Evolutionary conservation across 148 eudicot genomes (phyloP).

Genomic region (Chenopodium quinoa): DNA sequence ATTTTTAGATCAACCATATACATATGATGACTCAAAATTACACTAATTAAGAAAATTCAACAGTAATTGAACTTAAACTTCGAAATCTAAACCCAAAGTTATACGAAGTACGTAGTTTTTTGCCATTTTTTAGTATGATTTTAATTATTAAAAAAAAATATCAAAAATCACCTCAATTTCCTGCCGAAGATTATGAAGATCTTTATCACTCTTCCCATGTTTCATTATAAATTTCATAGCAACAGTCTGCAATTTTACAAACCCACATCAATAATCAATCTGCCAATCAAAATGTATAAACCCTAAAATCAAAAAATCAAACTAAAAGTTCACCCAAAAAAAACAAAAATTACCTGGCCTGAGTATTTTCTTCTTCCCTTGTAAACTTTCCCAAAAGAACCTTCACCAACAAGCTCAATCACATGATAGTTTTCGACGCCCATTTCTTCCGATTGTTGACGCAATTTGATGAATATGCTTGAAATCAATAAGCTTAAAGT

Average conservation of each 20-base stretch:
- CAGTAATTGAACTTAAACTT: not conserved
- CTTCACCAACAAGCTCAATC: conserved; percentile 94
- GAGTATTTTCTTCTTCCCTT: conserved; percentile 81
- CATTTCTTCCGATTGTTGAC: conserved; percentile 34
- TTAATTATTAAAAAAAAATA: not conserved
- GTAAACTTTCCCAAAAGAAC: conserved; percentile 96
- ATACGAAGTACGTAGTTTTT: not conserved
- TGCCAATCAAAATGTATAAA: not conserved
- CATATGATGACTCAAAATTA: not conserved
- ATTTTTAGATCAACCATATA: not conserved
- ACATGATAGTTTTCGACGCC: conserved; percentile 93
- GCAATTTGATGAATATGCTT: not conserved
- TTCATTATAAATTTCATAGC: conserved; percentile 96
- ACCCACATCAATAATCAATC: not conserved
- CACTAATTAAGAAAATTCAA: not conserved
- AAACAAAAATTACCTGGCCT: conserved; percentile 52
- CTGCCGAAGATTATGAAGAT: conserved; percentile 84
- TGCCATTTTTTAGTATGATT: not conserved
- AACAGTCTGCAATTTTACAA: conserved; percentile 58
- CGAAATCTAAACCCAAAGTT: not conserved
- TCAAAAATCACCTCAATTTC: conserved; percentile 77
- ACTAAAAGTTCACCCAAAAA: not conserved
- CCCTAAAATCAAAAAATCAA: not conserved
- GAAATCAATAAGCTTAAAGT: not conserved
- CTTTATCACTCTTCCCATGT: conserved; percentile 94